These are phyloP conservation scores for Cenchrus purpureus DNA, from an alignment of 176 grass and related monocot species.

Conservation along the genomic window DNA sequence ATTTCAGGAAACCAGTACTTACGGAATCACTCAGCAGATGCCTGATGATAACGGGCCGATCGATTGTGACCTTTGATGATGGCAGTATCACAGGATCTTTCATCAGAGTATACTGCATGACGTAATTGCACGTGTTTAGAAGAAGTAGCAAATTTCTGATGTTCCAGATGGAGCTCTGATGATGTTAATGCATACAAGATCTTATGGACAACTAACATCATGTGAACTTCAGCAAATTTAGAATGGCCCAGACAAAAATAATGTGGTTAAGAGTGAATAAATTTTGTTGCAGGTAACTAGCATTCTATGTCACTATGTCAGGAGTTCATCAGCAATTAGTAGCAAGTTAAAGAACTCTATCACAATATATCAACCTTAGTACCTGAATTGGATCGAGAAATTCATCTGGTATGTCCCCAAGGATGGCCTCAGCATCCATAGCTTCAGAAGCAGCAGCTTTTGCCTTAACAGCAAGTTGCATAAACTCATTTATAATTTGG, in stretches of 20 bases:
- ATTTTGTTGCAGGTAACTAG: not conserved
- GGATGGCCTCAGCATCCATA: conserved; percentile 89
- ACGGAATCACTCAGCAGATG: conserved; percentile 94
- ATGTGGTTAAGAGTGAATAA: not conserved
- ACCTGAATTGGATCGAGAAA: conserved; percentile 99
- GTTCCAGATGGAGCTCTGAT: not conserved
- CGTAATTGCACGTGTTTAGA: not conserved
- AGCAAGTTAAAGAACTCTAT: not conserved
- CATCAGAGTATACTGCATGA: conserved; percentile 87
- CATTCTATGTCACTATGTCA: conserved; percentile 1
- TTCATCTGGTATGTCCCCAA: conserved; percentile 97
- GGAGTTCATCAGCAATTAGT: not conserved
- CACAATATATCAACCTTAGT: not conserved
- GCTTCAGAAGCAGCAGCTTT: conserved; percentile 89
- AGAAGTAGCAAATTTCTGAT: conserved; percentile 16
- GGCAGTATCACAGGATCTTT: conserved; percentile 97
- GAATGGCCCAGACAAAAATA: not conserved
- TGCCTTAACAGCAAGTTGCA: conserved; percentile 70
- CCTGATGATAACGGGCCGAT: conserved; percentile 88
- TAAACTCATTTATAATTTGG: conserved; percentile 80
- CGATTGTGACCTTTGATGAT: conserved; percentile 76
- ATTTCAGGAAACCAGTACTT: conserved; percentile 21
- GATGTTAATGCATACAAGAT: conserved; percentile 6
- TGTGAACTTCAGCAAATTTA: not conserved
- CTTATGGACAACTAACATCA: not conserved